Conservation (phyloP, 2,329 filamentous ascomycete genomes). For the Aspergillus bombycis region DNA sequence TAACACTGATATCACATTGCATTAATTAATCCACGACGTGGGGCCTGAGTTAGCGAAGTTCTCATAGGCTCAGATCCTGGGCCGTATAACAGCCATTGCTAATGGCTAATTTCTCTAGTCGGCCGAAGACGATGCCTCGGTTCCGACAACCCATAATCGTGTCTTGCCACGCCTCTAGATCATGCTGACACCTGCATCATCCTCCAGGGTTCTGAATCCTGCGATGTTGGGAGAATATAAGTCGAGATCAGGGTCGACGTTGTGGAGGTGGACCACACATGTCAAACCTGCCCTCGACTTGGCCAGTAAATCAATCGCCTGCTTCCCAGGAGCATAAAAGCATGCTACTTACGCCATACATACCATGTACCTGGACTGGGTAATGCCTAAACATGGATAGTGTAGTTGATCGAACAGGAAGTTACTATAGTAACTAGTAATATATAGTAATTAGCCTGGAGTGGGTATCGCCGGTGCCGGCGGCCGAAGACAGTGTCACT, state of each 20-base stretch:
- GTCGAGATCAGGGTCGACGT: background rate
- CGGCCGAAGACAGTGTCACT: no score
- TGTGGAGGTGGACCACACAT: background rate
- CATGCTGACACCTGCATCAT: background rate
- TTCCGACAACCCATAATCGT: background rate
- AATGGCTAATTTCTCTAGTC: background rate
- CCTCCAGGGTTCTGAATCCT: background rate
- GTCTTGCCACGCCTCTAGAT: background rate
- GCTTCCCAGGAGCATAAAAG: background rate
- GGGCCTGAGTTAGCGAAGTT: background rate
- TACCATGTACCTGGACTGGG: background rate
- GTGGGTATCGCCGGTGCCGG: no score
- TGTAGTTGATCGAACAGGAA: background rate
- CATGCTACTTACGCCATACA: background rate
- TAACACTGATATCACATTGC: constrained; percentile 4
- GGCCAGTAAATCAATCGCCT: background rate
- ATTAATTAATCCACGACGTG: background rate
- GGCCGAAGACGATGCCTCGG: constrained; percentile 2
- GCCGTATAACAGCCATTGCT: background rate
- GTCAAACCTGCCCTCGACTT: background rate
- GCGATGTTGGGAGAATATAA: background rate
- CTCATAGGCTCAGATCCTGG: constrained; percentile 1
- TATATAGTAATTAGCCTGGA: background rate
- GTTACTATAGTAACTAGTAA: no score
- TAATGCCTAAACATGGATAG: background rate